phyloP scores from a whole-genome alignment of 805 yeast genomes.

The Candida orba region DNA sequence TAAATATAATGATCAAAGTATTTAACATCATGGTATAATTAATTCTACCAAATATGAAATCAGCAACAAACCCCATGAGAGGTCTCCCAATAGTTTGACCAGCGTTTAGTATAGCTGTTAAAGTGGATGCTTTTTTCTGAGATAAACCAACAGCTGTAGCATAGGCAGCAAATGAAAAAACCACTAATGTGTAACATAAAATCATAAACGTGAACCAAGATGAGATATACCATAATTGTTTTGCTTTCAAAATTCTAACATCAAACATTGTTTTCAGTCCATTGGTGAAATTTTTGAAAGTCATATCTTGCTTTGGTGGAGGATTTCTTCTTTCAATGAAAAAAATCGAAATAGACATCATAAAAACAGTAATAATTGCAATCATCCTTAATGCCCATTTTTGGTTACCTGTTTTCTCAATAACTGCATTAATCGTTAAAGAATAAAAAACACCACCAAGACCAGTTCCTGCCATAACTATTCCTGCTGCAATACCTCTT shows the following conservation, averaged over 20 bases:
- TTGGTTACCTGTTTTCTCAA: constrained; percentile 35
- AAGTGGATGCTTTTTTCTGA: constrained; percentile 34
- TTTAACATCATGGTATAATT: constrained; percentile 35
- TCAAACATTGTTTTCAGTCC: constrained; percentile 30
- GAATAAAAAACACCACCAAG: constrained; percentile 43
- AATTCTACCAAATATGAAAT: constrained; percentile 35
- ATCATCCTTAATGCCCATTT: constrained; percentile 43
- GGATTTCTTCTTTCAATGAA: constrained; percentile 29
- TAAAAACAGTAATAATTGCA: constrained; percentile 30
- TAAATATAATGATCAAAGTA: constrained; percentile 27
- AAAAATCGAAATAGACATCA: constrained; percentile 32
- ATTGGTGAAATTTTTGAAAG: constrained; percentile 1
- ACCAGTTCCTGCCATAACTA: constrained; percentile 44
- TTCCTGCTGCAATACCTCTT: constrained; percentile 48
- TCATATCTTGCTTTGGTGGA: constrained; percentile 13
- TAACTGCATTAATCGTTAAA: constrained; percentile 36
- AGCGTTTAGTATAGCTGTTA: constrained; percentile 41
- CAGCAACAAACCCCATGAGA: constrained; percentile 38
- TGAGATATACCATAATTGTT: constrained; percentile 26
- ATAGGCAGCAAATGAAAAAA: constrained; percentile 40
- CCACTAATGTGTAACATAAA: constrained; percentile 36
- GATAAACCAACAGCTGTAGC: constrained; percentile 43
- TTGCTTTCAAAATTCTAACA: constrained; percentile 21
- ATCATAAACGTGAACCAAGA: constrained; percentile 32
- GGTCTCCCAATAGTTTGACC: constrained; percentile 46